Evolutionary conservation across 179 eudicot species (phyloP), one percentile per base, ranked within the genome.

Genomic region (Corrigiola litoralis): DNA sequence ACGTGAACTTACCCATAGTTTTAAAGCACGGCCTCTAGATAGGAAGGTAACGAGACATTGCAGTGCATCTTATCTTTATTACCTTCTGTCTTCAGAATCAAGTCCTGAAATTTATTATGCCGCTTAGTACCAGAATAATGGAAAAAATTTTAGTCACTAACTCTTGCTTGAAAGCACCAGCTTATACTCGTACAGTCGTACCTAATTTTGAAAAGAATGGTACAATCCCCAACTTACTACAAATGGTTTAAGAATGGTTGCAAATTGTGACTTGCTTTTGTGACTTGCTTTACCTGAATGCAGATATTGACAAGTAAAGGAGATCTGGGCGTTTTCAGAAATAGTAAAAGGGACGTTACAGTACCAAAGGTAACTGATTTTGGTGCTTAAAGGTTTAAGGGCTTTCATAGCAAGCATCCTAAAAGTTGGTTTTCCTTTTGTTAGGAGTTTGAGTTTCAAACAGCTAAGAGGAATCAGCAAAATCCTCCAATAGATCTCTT

Each of bases 301-400:
- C 80, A 89, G 98, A 85, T 92, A 57, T 80, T 89, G 71, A 49
- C 88, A 58, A 89, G 96, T 76, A 90, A 83, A 80, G 98, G 92
- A 20, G 95, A 84, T 61, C 63, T 80, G 46, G 96, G 98, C 57
- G 84, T 86, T 53, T 85, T 82, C 36, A 71, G 85, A 69, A 92
- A 86, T 72, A 84, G 9, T 57, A 89, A 90, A 77, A 77, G 85
- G 65, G 92, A 90, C 50, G 70, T 77, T 49, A 92, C 96, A 20
- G 84, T 82, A 33, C 88, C 94, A 40, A 82, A 78, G 96, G 98
- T 87, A 72, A 57, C 17, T 68, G 59, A 20, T 66, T 28, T 3
- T 32, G 32, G 6, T 52, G 66, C 63, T 1, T 65, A 29, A 45
- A 44, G 11, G 37, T 50, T 65, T 38, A 64, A 3, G 1, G 20